Evolutionary conservation across 192 early-diverging fungal genomes (phyloP).

Genomic region (Entophlyctis luteolus): DNA sequence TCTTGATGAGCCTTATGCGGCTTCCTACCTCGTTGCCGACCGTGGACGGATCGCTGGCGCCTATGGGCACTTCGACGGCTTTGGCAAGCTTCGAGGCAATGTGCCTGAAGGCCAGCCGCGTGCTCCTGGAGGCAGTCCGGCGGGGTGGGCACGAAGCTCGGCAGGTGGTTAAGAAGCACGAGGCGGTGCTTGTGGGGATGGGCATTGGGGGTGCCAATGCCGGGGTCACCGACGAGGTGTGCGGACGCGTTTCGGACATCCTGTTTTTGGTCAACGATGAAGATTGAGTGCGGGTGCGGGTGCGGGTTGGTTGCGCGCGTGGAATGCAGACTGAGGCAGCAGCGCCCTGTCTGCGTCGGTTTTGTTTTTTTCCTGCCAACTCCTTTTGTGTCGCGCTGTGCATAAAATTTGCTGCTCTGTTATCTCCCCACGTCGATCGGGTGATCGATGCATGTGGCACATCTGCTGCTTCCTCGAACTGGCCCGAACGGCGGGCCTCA

Average conservation of each 20-base stretch:
- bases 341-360: too few species aligned
- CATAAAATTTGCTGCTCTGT: too few species aligned
- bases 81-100: background rate
- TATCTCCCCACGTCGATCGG: too few species aligned
- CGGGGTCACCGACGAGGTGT: constrained; percentile 6
- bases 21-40: background rate
- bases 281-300: too few species aligned
- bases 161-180: constrained; percentile 6
- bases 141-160: constrained; percentile 13
- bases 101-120: constrained; percentile 4
- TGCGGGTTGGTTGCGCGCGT: too few species aligned
- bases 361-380: too few species aligned
- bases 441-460: too few species aligned
- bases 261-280: constrained; percentile 17
- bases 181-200: constrained; percentile 3
- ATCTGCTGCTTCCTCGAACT: too few species aligned
- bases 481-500: too few species aligned
- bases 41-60: background rate
- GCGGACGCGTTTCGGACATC: background rate
- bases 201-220: background rate
- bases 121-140: background rate
- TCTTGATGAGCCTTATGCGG: constrained; percentile 1
- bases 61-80: background rate
- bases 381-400: too few species aligned
- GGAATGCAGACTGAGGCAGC: too few species aligned